Evolutionary conservation across 495 filamentous ascomycete species (phyloP), one percentile per base, ranked within the genome.

Genomic region (Astrothelium subdiscretum): DNA sequence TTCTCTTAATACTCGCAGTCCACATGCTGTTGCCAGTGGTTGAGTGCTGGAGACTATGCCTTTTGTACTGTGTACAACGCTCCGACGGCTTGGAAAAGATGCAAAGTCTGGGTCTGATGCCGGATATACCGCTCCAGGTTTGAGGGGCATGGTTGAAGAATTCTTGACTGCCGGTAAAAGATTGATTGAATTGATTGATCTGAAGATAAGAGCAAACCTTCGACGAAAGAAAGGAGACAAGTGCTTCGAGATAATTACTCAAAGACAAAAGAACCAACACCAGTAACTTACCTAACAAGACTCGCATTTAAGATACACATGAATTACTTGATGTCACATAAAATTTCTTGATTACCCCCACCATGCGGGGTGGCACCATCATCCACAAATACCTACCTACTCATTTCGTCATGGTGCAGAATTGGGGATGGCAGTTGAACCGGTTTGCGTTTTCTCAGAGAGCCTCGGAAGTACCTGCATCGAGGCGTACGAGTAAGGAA

Each of bases 41-140:
- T 98, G 94, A 1, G 90, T 90, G 70, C 88, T 95, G 31, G 92
- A 81, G 59, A 98, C 87, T 52, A 98, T 96, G 35, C 91, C 94
- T 72, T 95, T 87, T 20, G 87, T 89, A 72, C 91, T 96, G 71
- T 97, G 91, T 8, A 97, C 88, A 32, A 91, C 89, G 65, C 91
- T 96, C 65, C 94, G 83, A 42, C 94, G 85, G 70, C 90, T 92
- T 11, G 91, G 78, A 72, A 91, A 96, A 48, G 84, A 81, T 63
- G 82, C 77, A 67, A 87, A 83, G 40, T 80, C 80, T 24, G 80
- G 81, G 52, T 87, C 79, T 32, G 76, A 71, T 60, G 83, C 78
- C 54, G 86, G 81, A 69, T 85, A 91, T 31, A 92, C 71, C 35
- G 83, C 81, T 61, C 74, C 78, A 22, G 80, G 72, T 69, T 81